Base-by-base conservation (phyloP, 2,329 filamentous ascomycete species). In the Chaetomiaceae sp. region DNA sequence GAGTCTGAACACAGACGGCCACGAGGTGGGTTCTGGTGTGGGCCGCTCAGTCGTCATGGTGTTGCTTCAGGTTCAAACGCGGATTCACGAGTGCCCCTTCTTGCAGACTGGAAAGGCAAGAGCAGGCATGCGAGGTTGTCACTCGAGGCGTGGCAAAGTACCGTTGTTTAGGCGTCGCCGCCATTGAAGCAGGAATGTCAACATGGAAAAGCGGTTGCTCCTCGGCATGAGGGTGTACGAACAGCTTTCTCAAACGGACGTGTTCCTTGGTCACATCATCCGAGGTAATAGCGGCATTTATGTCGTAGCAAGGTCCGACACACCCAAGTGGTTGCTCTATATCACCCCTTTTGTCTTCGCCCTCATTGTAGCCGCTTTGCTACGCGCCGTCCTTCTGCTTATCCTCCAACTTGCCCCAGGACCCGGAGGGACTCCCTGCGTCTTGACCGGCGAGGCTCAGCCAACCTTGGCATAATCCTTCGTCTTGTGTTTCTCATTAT, bases 241-340 rank as follows among this genome's bases (percentile, higher is more conserved):
- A n/a, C 32, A n/a, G 37, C 26, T 33, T 38, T 19, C 34, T 33
- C 18, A 35, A 24, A 24, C 38, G 29, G 27, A 29, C 15, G n/a
- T 30, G 19, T 20, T 14, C 12, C 18, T n/a, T 15, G 2, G n/a
- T 29, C 17, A 22, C 34, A 10, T 24, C 19, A 14, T 15, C 24
- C 29, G 17, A 12, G 37, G 45, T 14, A 35, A 30, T 9, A 19
- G n/a, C 29, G 29, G 35, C 27, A 22, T 33, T 37, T 30, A 14
- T 42, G 32, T 26, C 9, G 26, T 7, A 6, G 18, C 14, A 3
- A 24, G n/a, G 11, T 19, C 24, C 5, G 26, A 14, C 10, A 10
- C 20, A 27, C 41, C 18, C 12, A 24, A 35, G 43, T 49, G 36
- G 35, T 42, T 45, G 37, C 49, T 40, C 48, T 56, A 57, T 57